phyloP scores from a whole-genome alignment of 371 early-diverging fungal species.

The Actinomucor elegans region DNA sequence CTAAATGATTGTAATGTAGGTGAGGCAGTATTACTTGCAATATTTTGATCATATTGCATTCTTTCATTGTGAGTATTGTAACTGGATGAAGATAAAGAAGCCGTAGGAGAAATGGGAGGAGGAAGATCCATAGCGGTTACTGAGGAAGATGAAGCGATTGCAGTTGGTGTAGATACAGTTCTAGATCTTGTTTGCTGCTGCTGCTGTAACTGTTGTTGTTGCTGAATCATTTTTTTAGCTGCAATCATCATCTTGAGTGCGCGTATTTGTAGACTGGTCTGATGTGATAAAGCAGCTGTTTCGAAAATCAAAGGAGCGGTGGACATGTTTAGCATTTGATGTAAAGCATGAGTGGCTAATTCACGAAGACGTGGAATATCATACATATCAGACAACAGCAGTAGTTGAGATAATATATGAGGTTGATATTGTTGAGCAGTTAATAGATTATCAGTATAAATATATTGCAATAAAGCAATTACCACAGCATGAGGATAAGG shows the following conservation, averaged over 20 bases:
- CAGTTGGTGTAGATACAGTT: slow-evolving; percentile 27
- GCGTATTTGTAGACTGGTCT: slow-evolving; percentile 52
- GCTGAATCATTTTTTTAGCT: slow-evolving; percentile 44
- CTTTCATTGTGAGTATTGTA: slow-evolving; percentile 8
- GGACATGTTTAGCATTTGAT: slow-evolving; percentile 56
- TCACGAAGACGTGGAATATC: slow-evolving; percentile 55
- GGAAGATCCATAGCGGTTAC: slow-evolving; percentile 3
- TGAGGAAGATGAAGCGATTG: slow-evolving; percentile 10
- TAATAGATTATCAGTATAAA: slow-evolving; percentile 65
- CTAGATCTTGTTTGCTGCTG: slow-evolving; percentile 17
- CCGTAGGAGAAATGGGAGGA: slow-evolving; percentile 12
- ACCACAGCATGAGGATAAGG: slow-evolving; percentile 61
- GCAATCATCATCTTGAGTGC: slow-evolving; percentile 50
- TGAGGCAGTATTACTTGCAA: slow-evolving; percentile 10
- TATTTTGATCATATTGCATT: neutral
- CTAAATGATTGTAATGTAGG: slow-evolving; percentile 12
- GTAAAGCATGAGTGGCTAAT: slow-evolving; percentile 51
- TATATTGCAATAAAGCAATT: slow-evolving; percentile 60
- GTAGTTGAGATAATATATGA: slow-evolving; percentile 55
- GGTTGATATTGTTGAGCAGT: slow-evolving; percentile 56
- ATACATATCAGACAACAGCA: slow-evolving; percentile 57
- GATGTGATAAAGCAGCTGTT: slow-evolving; percentile 50
- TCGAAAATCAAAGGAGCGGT: slow-evolving; percentile 64
- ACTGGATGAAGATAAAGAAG: slow-evolving; percentile 24
- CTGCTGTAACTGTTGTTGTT: slow-evolving; percentile 24